Conservation (phyloP, 1,284 basidiomycete genomes). For the Lignosus rhinocerotis region DNA sequence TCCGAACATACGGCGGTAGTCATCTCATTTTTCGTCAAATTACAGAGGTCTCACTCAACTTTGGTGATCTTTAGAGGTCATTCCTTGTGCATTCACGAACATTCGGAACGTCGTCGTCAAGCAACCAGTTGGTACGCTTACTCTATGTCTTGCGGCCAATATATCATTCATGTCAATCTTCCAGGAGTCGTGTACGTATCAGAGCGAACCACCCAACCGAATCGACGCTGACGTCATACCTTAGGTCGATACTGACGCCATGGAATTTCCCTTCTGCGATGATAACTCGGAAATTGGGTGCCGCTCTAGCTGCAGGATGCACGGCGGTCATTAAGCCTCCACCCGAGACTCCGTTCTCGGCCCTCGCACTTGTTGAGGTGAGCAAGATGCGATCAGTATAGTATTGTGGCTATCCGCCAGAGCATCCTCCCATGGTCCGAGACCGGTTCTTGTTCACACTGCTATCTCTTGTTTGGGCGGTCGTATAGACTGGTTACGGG, state of each 20-base stretch:
- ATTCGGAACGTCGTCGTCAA: slow-evolving; percentile 90
- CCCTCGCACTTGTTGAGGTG: slow-evolving; percentile 85
- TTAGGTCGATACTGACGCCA: slow-evolving; percentile 77
- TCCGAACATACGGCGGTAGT: slow-evolving; percentile 78
- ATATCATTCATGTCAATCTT: background rate
- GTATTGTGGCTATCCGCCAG: background rate
- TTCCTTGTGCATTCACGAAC: slow-evolving; percentile 76
- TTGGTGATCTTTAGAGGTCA: slow-evolving; percentile 56
- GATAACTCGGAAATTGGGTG: slow-evolving; percentile 87
- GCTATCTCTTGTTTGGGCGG: too few species aligned
- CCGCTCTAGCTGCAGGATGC: slow-evolving; percentile 93
- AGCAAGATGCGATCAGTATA: slow-evolving; percentile 7
- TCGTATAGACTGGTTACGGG: too few species aligned
- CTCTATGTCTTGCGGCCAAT: background rate
- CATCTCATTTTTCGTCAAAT: background rate
- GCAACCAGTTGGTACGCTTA: slow-evolving; percentile 81
- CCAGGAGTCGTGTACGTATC: slow-evolving; percentile 59
- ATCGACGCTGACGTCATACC: background rate
- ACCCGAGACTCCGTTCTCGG: slow-evolving; percentile 93
- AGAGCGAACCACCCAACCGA: background rate
- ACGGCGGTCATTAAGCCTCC: slow-evolving; percentile 96
- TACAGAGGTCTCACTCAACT: background rate
- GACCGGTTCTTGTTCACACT: too few species aligned
- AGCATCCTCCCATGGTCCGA: too few species aligned
- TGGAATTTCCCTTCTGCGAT: slow-evolving; percentile 97